A percentile compares a stretch with the other conserved stretches of the same genome.
phyloP scores from a whole-genome alignment of 73 alveolate genomes.

The Paramecium octaurelia region DNA sequence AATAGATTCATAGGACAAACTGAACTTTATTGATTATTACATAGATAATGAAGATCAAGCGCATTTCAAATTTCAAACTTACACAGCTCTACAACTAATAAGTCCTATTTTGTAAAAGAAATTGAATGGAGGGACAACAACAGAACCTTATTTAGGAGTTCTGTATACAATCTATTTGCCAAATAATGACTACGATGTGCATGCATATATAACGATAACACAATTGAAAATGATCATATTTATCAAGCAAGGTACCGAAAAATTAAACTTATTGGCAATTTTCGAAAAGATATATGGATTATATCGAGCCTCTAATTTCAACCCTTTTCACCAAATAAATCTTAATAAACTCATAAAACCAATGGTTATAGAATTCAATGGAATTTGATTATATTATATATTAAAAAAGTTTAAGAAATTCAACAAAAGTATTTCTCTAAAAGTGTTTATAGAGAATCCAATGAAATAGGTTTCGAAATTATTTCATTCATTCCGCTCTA shows the following conservation, averaged over 20 bases:
- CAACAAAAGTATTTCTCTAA: not conserved
- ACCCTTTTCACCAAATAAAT: not conserved
- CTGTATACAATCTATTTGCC: not conserved
- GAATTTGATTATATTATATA: not conserved
- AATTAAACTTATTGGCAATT: not conserved
- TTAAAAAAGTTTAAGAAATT: not conserved
- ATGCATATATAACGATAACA: conserved; percentile 11
- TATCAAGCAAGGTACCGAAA: not conserved
- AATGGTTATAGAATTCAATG: not conserved
- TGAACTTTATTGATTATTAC: not conserved
- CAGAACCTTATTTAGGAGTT: conserved; percentile 36
- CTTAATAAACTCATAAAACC: not conserved
- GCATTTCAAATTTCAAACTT: conserved; percentile 3
- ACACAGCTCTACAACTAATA: not conserved
- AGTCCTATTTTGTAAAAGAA: not conserved
- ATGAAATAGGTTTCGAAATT: not conserved
- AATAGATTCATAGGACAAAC: not conserved
- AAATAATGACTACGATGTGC: conserved; percentile 27
- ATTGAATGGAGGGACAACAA: not conserved
- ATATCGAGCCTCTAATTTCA: not conserved
- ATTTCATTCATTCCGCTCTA: not conserved
- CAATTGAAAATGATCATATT: conserved; percentile 7
- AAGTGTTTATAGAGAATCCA: not conserved
- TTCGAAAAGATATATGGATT: conserved; percentile 18
- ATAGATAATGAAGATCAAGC: not conserved